Conservation (phyloP, 805 yeast genomes). For the Yamadazyma sp. region DNA sequence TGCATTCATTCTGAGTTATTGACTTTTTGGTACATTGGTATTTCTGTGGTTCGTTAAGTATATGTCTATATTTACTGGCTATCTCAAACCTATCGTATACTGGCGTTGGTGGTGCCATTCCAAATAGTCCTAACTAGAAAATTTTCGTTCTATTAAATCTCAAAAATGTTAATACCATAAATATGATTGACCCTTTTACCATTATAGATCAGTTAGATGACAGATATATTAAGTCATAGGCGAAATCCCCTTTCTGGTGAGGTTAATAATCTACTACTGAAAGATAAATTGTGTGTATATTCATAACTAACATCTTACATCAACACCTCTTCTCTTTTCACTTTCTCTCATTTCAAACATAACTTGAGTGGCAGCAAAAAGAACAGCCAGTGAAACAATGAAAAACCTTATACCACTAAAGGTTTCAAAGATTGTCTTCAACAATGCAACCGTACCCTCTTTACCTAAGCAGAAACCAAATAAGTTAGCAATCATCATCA, state of each 20-base stretch:
- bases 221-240: no score
- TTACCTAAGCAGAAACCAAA: constrained; percentile 93
- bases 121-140: not conserved
- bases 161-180: no score
- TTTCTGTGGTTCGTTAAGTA: constrained; percentile 27
- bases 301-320: constrained; percentile 76
- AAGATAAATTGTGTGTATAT: no score
- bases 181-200: no score
- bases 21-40: constrained; percentile 32
- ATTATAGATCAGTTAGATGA: no score
- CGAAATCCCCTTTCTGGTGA: no score
- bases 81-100: constrained; percentile 31
- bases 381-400: constrained; percentile 54
- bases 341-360: constrained; percentile 92
- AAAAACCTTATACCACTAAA: constrained; percentile 64
- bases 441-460: constrained; percentile 71
- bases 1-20: constrained; percentile 41
- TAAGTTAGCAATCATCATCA: constrained; percentile 96
- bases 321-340: constrained; percentile 80
- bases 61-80: constrained; percentile 21
- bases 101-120: constrained; percentile 46
- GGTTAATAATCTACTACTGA: no score
- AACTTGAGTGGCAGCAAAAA: constrained; percentile 84
- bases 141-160: no score
- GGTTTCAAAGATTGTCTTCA: constrained; percentile 72